Percentiles rank a stretch among this genome's conserved stretches.
phyloP scores from a whole-genome alignment of 1,139 yeast species.

The Zygosaccharomyces pseudobailii region DNA sequence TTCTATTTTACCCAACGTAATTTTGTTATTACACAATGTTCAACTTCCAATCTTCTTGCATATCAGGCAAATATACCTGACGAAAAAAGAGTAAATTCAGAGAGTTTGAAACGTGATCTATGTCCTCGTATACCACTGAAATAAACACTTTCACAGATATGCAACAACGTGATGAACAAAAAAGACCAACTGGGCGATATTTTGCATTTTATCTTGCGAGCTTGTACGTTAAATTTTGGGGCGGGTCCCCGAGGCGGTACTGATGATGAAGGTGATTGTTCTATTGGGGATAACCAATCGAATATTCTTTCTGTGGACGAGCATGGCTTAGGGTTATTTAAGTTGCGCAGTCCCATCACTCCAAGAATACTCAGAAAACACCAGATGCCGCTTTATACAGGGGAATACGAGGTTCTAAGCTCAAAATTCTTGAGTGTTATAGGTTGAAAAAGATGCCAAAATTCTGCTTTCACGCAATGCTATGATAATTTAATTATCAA shows the following conservation, averaged over 20 bases:
- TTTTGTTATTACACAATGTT: not conserved
- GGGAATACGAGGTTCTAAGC: too few species aligned
- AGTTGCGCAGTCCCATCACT: not conserved
- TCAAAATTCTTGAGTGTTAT: too few species aligned
- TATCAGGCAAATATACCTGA: not conserved
- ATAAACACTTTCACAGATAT: too few species aligned
- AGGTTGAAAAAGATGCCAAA: too few species aligned
- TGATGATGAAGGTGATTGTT: not conserved
- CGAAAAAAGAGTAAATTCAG: not conserved
- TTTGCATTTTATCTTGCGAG: not conserved
- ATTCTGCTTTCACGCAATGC: too few species aligned
- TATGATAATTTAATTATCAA: too few species aligned
- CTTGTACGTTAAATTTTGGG: not conserved
- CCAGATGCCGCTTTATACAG: not conserved
- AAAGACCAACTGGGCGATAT: not conserved
- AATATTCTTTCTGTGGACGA: not conserved
- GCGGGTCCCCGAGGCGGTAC: not conserved
- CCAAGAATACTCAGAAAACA: not conserved
- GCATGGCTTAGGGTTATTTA: not conserved
- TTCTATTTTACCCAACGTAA: too few species aligned
- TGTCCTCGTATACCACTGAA: not conserved
- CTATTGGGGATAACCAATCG: too few species aligned
- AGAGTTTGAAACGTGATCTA: not conserved
- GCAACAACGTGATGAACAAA: not conserved
- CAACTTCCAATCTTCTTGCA: not conserved